phyloP scores from a whole-genome alignment of 768 basidiomycete genomes.

The Psilocybe cubensis region DNA sequence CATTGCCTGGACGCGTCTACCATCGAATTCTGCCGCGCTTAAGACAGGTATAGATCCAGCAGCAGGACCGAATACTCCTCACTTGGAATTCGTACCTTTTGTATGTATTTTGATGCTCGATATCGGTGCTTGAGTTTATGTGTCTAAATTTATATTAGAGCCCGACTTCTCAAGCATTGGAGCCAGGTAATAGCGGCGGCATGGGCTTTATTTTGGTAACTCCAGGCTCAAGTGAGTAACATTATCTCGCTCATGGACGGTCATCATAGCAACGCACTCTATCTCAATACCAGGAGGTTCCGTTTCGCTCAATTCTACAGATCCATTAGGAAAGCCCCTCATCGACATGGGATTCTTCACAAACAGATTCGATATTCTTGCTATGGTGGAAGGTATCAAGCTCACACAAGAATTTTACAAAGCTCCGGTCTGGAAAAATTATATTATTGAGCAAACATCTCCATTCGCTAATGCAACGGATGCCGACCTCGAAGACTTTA shows the following conservation, averaged over 20 bases:
- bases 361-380: background rate
- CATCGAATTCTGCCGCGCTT: constrained; percentile 21
- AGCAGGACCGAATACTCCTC: constrained; percentile 26
- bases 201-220: background rate
- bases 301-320: background rate
- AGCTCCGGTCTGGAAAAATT: background rate
- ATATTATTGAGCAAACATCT: background rate
- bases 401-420: background rate
- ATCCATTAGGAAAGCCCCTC: background rate
- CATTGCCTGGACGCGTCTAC: constrained; percentile 25
- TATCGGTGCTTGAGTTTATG: too few species aligned
- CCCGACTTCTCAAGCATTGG: background rate
- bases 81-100: constrained; percentile 20
- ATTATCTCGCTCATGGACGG: background rate
- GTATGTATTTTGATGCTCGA: background rate
- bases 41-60: constrained; percentile 24
- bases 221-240: background rate
- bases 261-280: background rate
- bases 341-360: constrained; percentile 3
- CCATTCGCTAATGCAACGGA: background rate
- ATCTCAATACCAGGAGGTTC: background rate
- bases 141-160: background rate
- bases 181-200: background rate
- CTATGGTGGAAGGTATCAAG: constrained; percentile 1
- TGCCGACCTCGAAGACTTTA: background rate